Percentiles rank a stretch among this genome's conserved stretches.
phyloP scores from a whole-genome alignment of 306 rosid genomes.

The Malus asiatica region DNA sequence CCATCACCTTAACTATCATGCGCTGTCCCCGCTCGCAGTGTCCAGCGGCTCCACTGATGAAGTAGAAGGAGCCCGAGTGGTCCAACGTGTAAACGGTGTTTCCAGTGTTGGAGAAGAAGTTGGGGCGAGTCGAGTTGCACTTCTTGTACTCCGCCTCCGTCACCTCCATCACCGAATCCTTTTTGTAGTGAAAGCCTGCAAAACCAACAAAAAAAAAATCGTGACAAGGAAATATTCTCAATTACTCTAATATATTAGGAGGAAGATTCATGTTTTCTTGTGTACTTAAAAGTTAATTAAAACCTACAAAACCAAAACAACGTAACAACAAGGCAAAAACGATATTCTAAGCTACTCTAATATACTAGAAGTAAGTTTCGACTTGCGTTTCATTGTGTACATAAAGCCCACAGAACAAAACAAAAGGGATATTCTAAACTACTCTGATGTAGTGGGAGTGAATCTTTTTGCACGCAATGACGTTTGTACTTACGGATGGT shows the following conservation, averaged over 20 bases:
- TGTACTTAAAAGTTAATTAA: too few species aligned
- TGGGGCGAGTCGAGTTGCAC: slow-evolving; percentile 73
- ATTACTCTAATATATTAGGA: not conserved
- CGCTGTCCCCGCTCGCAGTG: slow-evolving; percentile 76
- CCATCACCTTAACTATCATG: slow-evolving; percentile 61
- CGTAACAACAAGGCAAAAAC: too few species aligned
- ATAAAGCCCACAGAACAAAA: too few species aligned
- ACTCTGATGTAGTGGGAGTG: too few species aligned
- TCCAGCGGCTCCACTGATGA: slow-evolving; percentile 73
- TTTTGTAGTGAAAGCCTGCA: slow-evolving; percentile 58
- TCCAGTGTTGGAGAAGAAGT: slow-evolving; percentile 61
- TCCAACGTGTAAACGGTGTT: slow-evolving; percentile 36
- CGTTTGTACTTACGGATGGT: slow-evolving; percentile 40
- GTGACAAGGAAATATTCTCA: not conserved
- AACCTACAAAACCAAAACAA: too few species aligned
- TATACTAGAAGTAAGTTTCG: too few species aligned
- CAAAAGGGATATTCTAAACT: too few species aligned
- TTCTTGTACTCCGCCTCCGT: slow-evolving; percentile 39
- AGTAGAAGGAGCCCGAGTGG: slow-evolving; percentile 61
- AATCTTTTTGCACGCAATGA: too few species aligned
- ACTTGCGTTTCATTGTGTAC: too few species aligned
- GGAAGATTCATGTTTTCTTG: too few species aligned
- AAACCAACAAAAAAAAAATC: not conserved
- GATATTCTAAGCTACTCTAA: too few species aligned
- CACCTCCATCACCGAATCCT: slow-evolving; percentile 88